Evolutionary conservation across 139 green algal genomes (phyloP).

Genomic region (Chlorella sp.): DNA sequence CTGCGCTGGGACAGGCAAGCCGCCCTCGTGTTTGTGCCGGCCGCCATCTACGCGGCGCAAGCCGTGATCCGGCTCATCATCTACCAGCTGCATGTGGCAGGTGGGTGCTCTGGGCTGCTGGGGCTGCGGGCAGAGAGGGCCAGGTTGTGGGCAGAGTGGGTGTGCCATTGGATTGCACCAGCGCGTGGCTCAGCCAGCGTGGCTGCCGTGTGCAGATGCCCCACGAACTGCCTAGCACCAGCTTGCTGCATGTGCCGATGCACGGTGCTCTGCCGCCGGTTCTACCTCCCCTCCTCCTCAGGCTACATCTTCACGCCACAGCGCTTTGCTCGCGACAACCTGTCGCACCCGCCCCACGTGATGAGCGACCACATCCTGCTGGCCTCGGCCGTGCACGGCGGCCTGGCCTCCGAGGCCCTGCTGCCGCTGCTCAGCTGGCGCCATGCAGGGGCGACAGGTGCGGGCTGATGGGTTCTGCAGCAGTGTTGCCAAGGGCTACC

Average conservation of each 20-base stretch:
- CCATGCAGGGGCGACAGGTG: neutral
- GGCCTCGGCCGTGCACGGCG: conserved; percentile 26
- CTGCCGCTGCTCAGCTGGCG: conserved; percentile 21
- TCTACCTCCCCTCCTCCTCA: neutral
- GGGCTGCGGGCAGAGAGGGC: no score
- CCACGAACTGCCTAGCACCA: no score
- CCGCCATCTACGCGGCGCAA: conserved; percentile 25
- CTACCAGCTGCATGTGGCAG: conserved; percentile 32
- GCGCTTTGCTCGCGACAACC: conserved; percentile 15
- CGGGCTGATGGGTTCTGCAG: neutral
- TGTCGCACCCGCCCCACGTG: conserved; percentile 33
- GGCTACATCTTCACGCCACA: conserved; percentile 20
- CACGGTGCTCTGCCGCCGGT: no score
- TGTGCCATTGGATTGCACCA: no score
- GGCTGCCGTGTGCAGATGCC: no score
- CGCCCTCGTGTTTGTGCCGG: conserved; percentile 9
- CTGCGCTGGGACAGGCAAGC: neutral
- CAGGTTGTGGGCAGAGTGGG: no score
- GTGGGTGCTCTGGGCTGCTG: neutral
- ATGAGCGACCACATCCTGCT: conserved; percentile 57
- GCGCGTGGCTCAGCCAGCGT: no score
- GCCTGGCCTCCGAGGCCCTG: conserved; percentile 31
- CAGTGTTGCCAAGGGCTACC: no score
- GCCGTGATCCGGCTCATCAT: neutral
- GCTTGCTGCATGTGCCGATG: no score